These are phyloP conservation scores for Pseudogymnoascus sp. DNA, from an alignment of 2,329 filamentous ascomycete genomes.

Conservation along the genomic window DNA sequence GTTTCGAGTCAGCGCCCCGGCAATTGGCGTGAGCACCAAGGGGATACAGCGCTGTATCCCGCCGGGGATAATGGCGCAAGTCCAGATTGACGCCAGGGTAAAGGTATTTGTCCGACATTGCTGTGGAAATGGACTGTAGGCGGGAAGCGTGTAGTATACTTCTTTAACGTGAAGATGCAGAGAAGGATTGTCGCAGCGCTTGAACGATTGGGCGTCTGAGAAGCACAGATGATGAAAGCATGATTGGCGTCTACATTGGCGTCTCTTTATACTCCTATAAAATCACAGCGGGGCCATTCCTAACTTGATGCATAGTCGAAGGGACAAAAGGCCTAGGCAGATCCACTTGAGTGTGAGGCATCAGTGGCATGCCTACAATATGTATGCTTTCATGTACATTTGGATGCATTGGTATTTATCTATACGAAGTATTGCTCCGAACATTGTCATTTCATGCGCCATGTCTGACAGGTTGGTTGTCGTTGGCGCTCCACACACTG, in stretches of 20 bases:
- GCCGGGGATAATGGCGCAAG: neutral
- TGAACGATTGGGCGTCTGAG: too few relatives aligned
- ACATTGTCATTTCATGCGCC: neutral
- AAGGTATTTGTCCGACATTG: constrained; percentile 2
- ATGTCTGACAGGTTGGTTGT: neutral
- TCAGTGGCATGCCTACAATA: constrained; percentile 3
- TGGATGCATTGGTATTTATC: neutral
- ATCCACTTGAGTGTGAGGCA: neutral
- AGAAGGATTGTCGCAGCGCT: neutral
- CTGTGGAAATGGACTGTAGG: neutral
- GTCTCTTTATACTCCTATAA: constrained; percentile 7
- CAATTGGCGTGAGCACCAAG: neutral
- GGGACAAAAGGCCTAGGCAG: neutral
- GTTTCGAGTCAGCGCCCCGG: neutral
- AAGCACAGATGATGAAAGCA: too few relatives aligned
- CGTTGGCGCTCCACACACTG: neutral
- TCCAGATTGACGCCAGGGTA: constrained; percentile 7
- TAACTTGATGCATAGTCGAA: neutral
- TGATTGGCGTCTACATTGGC: neutral
- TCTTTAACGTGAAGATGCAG: neutral
- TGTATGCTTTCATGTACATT: neutral
- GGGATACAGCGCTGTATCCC: neutral
- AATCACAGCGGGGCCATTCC: neutral
- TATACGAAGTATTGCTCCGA: neutral
- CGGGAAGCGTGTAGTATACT: neutral